Percentiles rank a stretch among this genome's conserved stretches.
phyloP scores from a whole-genome alignment of 2,329 filamentous ascomycete species.

The Calonectria fujianensis region DNA sequence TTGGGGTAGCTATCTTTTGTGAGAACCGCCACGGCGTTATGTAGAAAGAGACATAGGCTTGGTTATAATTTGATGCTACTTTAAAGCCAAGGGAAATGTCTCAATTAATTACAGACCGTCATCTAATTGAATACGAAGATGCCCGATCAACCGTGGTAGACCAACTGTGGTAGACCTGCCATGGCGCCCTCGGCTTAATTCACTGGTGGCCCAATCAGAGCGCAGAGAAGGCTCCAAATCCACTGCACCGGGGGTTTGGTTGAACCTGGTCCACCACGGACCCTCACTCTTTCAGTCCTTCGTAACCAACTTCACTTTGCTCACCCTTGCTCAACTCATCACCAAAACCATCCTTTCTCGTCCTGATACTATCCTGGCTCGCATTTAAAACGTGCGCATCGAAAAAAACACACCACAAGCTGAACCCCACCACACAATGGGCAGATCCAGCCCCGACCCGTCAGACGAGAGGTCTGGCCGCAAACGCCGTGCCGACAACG shows the following conservation, averaged over 20 bases:
- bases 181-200: not conserved
- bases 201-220: constrained; percentile 11
- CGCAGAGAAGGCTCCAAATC: not conserved
- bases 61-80: not conserved
- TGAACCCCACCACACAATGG: constrained; percentile 40
- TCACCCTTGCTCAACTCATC: not conserved
- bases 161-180: not conserved
- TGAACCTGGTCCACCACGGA: constrained; percentile 14
- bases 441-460: constrained; percentile 41
- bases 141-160: not conserved
- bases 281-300: not conserved
- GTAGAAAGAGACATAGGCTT: not conserved
- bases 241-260: not conserved
- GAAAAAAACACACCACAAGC: not conserved
- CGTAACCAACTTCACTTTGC: constrained; percentile 3
- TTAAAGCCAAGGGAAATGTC: not conserved
- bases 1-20: not conserved
- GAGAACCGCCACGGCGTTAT: not conserved
- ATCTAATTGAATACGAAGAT: not conserved
- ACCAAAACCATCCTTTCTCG: not conserved
- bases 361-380: not conserved
- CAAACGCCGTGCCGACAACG: constrained; percentile 60
- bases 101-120: not conserved
- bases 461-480: constrained; percentile 51
- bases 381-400: not conserved